Conservation (phyloP, 2,329 filamentous ascomycete genomes). For the Colletotrichum aenigma region DNA sequence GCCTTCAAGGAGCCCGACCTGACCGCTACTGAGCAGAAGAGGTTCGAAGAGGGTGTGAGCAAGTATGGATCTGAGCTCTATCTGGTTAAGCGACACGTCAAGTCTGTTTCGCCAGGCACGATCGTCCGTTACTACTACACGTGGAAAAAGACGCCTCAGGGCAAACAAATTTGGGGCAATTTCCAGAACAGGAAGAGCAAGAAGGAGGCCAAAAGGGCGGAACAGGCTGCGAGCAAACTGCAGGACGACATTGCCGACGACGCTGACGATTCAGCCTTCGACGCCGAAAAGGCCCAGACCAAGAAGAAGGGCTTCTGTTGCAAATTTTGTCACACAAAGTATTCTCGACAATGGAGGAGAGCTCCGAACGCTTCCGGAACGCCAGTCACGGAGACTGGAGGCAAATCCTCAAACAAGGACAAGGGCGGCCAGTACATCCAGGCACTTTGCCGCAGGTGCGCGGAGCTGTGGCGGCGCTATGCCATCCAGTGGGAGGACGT, state of each 20-base stretch:
- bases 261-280: constrained; percentile 94
- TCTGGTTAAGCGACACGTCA: constrained; percentile 82
- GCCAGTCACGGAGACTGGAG: constrained; percentile 66
- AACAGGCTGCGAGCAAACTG: constrained; percentile 74
- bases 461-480: constrained; percentile 93
- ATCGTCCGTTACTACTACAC: constrained; percentile 95
- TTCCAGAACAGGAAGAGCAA: constrained; percentile 88
- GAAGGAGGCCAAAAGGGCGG: constrained; percentile 79
- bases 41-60: constrained; percentile 88
- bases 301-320: constrained; percentile 88
- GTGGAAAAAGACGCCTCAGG: constrained; percentile 93
- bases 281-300: constrained; percentile 79
- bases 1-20: constrained; percentile 86
- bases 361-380: constrained; percentile 80
- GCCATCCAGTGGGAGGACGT: constrained; percentile 94
- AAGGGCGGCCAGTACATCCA: constrained; percentile 77
- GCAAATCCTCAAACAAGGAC: constrained; percentile 75
- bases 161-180: constrained; percentile 87
- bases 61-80: constrained; percentile 93
- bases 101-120: constrained; percentile 77
- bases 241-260: constrained; percentile 93
- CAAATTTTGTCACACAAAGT: constrained; percentile 86
- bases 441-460: constrained; percentile 88
- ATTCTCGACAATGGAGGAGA: constrained; percentile 88
- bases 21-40: constrained; percentile 78